Evolutionary conservation across 805 yeast species (phyloP), one percentile per base, ranked within the genome.

Genomic region (Pichia scutulata): DNA sequence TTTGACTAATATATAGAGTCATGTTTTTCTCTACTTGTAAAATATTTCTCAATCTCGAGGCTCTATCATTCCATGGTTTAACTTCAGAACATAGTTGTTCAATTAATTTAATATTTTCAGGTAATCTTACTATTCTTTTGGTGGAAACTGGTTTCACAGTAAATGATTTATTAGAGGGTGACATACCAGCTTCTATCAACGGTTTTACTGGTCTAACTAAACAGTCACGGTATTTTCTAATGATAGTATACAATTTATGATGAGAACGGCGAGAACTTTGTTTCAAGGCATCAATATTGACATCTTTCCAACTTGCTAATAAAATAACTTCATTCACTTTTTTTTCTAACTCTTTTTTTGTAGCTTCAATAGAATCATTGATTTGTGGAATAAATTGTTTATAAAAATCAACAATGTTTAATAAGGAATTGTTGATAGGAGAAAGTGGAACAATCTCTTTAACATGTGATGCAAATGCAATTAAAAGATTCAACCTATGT

Each of bases 241-340:
- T 85, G 47, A 86, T 64, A 66, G 89, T 93, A 77, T 84, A 92
- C 48, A 93, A 79, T 58, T 75, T 80, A 55, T 81, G 80, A 62
- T 95, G 99, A 0, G 97, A 89, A 44, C 85, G 79, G 55, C 89
- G 81, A 7, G 99, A 93, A 67, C 97, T 88, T 67, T 90, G 97
- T 58, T 88, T 89, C 60, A 93, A 74, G 0, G 99, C 96, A 61
- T 86, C 95, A 42, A 89, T 80, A 60, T 93, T 95, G 13, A 89
- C 90, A 69, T 93, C 99, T 58, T 90, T 89, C 98, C 98, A 95
- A 60, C 96, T 87, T 1, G 99, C 97, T 16, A 93, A 72, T 43
- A 88, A 69, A 41, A 93, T 89, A 4, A 89, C 83, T 51, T 93
- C 99, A 36, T 81, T 75, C 12, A 93, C 78, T 46, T 89, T 89